Conservation (phyloP, 2,329 filamentous ascomycete genomes). For the Fusarium humuli region DNA sequence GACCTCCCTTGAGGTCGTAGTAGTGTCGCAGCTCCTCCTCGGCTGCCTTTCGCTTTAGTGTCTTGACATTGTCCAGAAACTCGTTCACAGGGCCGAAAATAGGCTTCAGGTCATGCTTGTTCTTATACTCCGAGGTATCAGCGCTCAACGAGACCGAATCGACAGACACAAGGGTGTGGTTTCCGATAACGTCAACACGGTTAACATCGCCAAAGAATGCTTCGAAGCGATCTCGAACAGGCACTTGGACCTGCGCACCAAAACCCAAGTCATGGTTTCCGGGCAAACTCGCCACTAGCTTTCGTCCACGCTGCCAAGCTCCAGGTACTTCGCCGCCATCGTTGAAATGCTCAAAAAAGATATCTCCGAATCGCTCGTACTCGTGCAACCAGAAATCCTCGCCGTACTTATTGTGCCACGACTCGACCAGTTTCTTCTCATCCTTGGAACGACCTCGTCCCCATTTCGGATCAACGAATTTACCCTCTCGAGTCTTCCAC, state of each 20-base stretch:
- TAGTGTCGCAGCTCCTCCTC: constrained; percentile 75
- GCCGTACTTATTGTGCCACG: constrained; percentile 80
- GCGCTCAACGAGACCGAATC: constrained; percentile 91
- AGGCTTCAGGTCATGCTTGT: constrained; percentile 63
- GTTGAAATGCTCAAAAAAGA: constrained; percentile 81
- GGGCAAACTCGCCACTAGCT: constrained; percentile 85
- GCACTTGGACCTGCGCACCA: constrained; percentile 82
- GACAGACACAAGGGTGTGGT: constrained; percentile 94
- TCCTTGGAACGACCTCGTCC: constrained; percentile 61
- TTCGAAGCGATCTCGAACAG: constrained; percentile 85
- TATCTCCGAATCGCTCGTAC: constrained; percentile 84
- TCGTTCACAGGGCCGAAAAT: constrained; percentile 82
- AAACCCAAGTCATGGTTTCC: constrained; percentile 97
- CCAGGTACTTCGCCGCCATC: constrained; percentile 65
- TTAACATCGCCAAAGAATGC: constrained; percentile 94
- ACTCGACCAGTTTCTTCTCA: constrained; percentile 68
- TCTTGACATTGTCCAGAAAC: constrained; percentile 77
- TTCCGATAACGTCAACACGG: constrained; percentile 88
- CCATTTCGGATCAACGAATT: constrained; percentile 71
- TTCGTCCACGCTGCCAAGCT: constrained; percentile 74
- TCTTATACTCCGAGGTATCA: constrained; percentile 63
- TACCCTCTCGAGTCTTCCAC: constrained; percentile 80
- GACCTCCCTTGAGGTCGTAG: constrained; percentile 68
- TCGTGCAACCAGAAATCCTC: constrained; percentile 88
- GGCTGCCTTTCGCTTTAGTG: constrained; percentile 74